These are phyloP conservation scores for Lagenidium giganteum DNA, from an alignment of 352 stramenopile genomes.

Conservation along the genomic window DNA sequence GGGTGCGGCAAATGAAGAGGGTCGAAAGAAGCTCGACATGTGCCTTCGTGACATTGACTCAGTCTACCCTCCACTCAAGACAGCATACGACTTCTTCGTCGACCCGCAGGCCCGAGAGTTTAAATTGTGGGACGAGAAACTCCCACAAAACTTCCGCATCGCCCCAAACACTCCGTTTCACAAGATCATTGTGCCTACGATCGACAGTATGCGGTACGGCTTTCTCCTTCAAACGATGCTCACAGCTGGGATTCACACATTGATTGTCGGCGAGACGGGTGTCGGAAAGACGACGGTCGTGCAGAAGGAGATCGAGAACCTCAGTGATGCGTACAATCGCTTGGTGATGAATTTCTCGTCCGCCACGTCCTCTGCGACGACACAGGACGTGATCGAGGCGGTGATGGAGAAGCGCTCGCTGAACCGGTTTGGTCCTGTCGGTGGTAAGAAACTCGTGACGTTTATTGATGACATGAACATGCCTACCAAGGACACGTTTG, in stretches of 20 bases:
- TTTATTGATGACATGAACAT: slow-evolving; percentile 94
- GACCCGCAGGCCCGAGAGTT: slow-evolving; percentile 74
- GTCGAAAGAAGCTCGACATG: slow-evolving; percentile 78
- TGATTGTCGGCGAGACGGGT: slow-evolving; percentile 88
- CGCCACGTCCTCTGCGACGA: slow-evolving; percentile 78
- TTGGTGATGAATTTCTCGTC: slow-evolving; percentile 90
- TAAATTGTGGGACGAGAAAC: slow-evolving; percentile 82
- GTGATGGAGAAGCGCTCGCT: slow-evolving; percentile 89
- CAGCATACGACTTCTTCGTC: slow-evolving; percentile 92
- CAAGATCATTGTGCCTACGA: slow-evolving; percentile 86
- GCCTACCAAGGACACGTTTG: slow-evolving; percentile 87
- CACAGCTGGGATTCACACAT: slow-evolving; percentile 56
- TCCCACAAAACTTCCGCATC: slow-evolving; percentile 72
- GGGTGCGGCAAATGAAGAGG: slow-evolving; percentile 80
- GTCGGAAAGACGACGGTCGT: slow-evolving; percentile 89
- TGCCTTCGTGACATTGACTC: slow-evolving; percentile 91
- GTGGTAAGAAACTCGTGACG: slow-evolving; percentile 85
- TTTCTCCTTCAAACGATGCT: slow-evolving; percentile 82
- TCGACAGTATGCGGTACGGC: slow-evolving; percentile 80
- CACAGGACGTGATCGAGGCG: slow-evolving; percentile 89
- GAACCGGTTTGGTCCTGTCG: slow-evolving; percentile 85
- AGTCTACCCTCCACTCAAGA: slow-evolving; percentile 89
- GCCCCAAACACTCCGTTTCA: slow-evolving; percentile 69
- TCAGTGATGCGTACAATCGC: slow-evolving; percentile 73
- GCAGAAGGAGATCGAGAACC: slow-evolving; percentile 69